Conservation (phyloP, 1,284 basidiomycete genomes). For the Naganishia sp. region DNA sequence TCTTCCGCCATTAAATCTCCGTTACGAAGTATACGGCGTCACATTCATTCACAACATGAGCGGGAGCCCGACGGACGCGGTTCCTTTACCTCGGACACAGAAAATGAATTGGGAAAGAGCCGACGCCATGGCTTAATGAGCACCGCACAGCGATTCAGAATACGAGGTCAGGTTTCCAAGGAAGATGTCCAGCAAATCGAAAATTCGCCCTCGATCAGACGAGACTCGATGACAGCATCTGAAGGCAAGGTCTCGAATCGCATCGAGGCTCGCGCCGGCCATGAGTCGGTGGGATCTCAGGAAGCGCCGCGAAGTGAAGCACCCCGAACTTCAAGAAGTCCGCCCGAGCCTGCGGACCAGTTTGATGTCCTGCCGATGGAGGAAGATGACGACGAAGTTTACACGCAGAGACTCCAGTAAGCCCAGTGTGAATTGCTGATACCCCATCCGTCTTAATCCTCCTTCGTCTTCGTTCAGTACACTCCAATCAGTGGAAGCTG, state of each 20-base stretch:
- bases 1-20: constrained; percentile 15
- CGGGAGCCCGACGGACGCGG: constrained; percentile 1
- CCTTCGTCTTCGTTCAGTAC: neutral
- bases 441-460: neutral
- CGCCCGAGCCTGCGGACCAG: neutral
- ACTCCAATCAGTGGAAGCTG: constrained; percentile 11
- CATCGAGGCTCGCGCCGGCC: too few relatives aligned
- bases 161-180: constrained; percentile 4
- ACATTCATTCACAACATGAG: constrained; percentile 11
- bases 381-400: constrained; percentile 7
- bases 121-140: constrained; percentile 8
- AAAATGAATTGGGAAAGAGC: constrained; percentile 10
- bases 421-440: neutral
- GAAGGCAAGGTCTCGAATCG: neutral
- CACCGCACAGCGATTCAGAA: constrained; percentile 8
- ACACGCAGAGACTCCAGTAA: constrained; percentile 15
- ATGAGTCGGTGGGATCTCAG: neutral
- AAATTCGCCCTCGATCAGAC: neutral
- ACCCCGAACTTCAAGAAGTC: neutral
- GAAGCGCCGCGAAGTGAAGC: too few relatives aligned
- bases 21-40: constrained; percentile 16
- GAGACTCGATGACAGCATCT: neutral
- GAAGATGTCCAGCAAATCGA: constrained; percentile 15
- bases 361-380: constrained; percentile 4
- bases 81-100: constrained; percentile 5